These are phyloP conservation scores for Polysphondylium violaceum DNA, from an alignment of 78 protist species.

Conservation along the genomic window DNA sequence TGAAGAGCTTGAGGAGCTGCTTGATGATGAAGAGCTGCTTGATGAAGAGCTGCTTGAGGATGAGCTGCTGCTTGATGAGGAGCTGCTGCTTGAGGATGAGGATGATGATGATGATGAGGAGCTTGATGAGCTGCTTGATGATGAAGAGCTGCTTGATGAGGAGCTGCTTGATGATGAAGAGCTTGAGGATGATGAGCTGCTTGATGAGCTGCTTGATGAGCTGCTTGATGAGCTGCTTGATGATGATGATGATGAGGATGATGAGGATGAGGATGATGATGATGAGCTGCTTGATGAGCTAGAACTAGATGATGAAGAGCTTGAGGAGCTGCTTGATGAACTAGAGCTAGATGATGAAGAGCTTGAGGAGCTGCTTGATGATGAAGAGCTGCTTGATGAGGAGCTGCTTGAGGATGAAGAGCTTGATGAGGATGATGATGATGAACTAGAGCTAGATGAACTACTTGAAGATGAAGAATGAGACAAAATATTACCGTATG, in stretches of 20 bases:
- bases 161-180: neutral
- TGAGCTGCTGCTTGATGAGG: too few species aligned
- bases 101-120: too few species aligned
- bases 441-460: neutral
- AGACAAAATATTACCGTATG: conserved; percentile 38
- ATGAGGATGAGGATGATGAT: conserved; percentile 12
- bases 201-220: neutral
- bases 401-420: conserved; percentile 1
- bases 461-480: conserved; percentile 41
- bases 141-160: neutral
- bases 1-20: neutral
- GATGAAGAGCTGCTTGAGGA: too few species aligned
- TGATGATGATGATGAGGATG: conserved; percentile 1
- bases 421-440: conserved; percentile 2
- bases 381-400: conserved; percentile 3
- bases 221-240: neutral
- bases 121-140: too few species aligned
- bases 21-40: neutral
- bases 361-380: conserved; percentile 43
- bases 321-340: conserved; percentile 14
- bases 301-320: conserved; percentile 35
- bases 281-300: conserved; percentile 44
- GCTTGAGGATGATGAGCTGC: too few species aligned
- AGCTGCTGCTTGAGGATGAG: too few species aligned
- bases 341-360: neutral